Conservation (phyloP, 192 early-diverging fungal genomes). For the Thamnidium elegans region DNA sequence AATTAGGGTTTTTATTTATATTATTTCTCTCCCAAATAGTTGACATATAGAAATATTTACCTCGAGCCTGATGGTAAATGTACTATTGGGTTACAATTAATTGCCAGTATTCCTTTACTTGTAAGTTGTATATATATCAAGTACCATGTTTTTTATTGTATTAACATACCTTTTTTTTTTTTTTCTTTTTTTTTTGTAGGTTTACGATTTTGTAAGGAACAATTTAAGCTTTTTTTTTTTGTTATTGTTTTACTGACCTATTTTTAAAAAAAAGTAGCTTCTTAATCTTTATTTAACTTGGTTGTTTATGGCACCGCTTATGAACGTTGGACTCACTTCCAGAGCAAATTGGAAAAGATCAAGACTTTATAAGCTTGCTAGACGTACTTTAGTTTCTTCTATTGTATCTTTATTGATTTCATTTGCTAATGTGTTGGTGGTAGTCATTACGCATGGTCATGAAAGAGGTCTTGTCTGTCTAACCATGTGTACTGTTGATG, state of each 20-base stretch:
- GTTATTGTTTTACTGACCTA: neutral
- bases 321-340: slow-evolving; percentile 22
- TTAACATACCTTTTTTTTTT: too few species aligned
- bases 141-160: too few species aligned
- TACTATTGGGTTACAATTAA: slow-evolving; percentile 32
- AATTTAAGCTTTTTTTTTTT: neutral
- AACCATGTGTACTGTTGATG: slow-evolving; percentile 51
- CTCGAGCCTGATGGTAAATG: slow-evolving; percentile 26
- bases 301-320: slow-evolving; percentile 35
- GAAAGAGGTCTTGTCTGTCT: slow-evolving; percentile 51
- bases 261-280: too few species aligned
- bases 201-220: slow-evolving; percentile 37
- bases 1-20: neutral
- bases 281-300: slow-evolving; percentile 40
- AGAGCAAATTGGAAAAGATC: slow-evolving; percentile 27
- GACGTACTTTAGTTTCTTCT: slow-evolving; percentile 45
- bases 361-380: slow-evolving; percentile 35
- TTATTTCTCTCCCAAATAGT: slow-evolving; percentile 14
- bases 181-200: slow-evolving; percentile 9
- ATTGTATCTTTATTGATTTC: slow-evolving; percentile 42
- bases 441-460: slow-evolving; percentile 44
- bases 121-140: too few species aligned
- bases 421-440: slow-evolving; percentile 41
- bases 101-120: slow-evolving; percentile 36
- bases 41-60: slow-evolving; percentile 28